Evolutionary conservation across 169 alveolate genomes (phyloP).

Genomic region (Plasmodium gallinaceum): DNA sequence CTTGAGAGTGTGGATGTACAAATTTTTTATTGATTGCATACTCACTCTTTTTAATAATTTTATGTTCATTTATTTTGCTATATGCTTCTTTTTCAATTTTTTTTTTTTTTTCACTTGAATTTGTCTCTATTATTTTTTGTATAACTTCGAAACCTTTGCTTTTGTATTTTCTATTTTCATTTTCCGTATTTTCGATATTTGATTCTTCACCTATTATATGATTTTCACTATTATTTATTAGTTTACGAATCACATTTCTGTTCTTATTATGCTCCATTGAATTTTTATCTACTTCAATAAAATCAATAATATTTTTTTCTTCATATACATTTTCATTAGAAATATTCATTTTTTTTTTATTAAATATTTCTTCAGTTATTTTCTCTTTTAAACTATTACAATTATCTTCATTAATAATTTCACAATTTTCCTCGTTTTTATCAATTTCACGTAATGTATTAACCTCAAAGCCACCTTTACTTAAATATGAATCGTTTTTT

Average conservation of each 20-base stretch:
- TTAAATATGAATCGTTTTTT: slow-evolving; percentile 1
- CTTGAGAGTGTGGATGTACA: background rate
- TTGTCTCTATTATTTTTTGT: background rate
- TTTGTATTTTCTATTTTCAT: background rate
- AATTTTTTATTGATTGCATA: background rate
- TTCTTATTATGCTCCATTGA: background rate
- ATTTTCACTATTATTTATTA: background rate
- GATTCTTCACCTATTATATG: slow-evolving; percentile 5
- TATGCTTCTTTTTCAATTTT: background rate
- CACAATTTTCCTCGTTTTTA: background rate
- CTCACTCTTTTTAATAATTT: background rate
- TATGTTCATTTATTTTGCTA: background rate
- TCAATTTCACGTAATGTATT: slow-evolving; percentile 24
- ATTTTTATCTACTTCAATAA: background rate
- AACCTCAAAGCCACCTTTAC: slow-evolving; percentile 6
- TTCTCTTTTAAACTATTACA: background rate
- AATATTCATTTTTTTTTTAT: background rate
- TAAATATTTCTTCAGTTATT: background rate
- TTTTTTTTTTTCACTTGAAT: background rate
- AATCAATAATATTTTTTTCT: slow-evolving; percentile 6
- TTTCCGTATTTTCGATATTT: background rate
- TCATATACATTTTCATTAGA: slow-evolving; percentile 1
- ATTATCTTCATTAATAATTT: background rate
- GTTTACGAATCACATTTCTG: background rate
- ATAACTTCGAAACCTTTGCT: background rate